These are phyloP conservation scores for Saturnispora mendoncae DNA, from an alignment of 805 yeast species.

Conservation along the genomic window DNA sequence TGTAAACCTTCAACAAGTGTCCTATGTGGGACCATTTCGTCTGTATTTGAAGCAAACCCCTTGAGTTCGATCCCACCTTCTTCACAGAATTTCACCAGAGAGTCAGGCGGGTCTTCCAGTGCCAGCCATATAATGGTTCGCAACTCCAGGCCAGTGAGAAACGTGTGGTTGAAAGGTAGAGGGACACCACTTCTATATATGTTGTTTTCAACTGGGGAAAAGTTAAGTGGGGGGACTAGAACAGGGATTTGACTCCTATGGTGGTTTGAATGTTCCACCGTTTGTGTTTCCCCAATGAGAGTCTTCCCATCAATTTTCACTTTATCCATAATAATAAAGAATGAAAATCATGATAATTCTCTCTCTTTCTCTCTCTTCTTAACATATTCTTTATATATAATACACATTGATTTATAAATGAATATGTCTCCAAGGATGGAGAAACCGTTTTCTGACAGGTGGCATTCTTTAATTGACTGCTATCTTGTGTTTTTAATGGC, in stretches of 20 bases:
- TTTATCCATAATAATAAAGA: conserved; percentile 1
- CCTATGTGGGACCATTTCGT: background rate
- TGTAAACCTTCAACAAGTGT: conserved; percentile 41
- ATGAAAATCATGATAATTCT: background rate
- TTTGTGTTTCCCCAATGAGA: background rate
- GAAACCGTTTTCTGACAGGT: conserved; percentile 22
- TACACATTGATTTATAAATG: too few species aligned
- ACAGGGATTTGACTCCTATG: conserved; percentile 45
- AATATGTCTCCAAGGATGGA: conserved; percentile 19
- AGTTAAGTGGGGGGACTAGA: conserved; percentile 89
- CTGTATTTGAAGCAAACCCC: conserved; percentile 42
- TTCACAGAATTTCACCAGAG: conserved; percentile 72
- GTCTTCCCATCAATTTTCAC: conserved; percentile 3
- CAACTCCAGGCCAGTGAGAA: conserved; percentile 62
- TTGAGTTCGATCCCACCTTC: conserved; percentile 59
- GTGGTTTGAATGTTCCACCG: background rate
- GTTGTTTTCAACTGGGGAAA: conserved; percentile 86
- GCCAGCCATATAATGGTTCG: conserved; percentile 90
- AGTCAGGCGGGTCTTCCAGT: conserved; percentile 90
- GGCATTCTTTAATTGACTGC: conserved; percentile 61
- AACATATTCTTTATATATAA: too few species aligned
- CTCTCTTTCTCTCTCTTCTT: background rate
- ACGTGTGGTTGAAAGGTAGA: conserved; percentile 83
- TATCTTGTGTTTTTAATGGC: conserved; percentile 68
- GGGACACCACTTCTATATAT: conserved; percentile 93